These are phyloP conservation scores for Exserohilum rostratum DNA, from an alignment of 2,329 filamentous ascomycete species.

Conservation along the genomic window DNA sequence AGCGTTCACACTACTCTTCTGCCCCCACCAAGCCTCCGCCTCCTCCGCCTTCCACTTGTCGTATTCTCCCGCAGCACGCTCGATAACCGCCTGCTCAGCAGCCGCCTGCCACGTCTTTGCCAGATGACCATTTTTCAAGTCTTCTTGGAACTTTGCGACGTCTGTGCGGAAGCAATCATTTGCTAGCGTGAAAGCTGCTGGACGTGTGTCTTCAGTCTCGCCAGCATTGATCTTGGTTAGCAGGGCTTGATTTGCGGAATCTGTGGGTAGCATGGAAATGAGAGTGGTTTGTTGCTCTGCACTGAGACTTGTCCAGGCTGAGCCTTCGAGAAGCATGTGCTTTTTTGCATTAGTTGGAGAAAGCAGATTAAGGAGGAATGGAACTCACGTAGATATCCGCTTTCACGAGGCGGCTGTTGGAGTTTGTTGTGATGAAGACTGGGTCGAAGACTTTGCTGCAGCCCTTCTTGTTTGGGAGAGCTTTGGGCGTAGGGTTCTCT, in stretches of 20 bases:
- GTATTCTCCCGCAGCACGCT: slow-evolving; percentile 61
- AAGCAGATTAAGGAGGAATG: no score
- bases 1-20: slow-evolving; percentile 52
- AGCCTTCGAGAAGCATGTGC: slow-evolving; percentile 40
- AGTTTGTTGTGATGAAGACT: slow-evolving; percentile 39
- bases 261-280: slow-evolving; percentile 32
- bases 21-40: slow-evolving; percentile 64
- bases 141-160: slow-evolving; percentile 61
- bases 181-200: slow-evolving; percentile 30
- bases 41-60: slow-evolving; percentile 62
- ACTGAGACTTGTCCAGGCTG: slow-evolving; percentile 39
- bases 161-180: slow-evolving; percentile 59
- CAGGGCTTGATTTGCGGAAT: slow-evolving; percentile 20
- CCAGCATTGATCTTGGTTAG: slow-evolving; percentile 20
- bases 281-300: slow-evolving; percentile 27
- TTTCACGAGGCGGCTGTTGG: slow-evolving; percentile 37
- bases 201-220: slow-evolving; percentile 23
- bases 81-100: slow-evolving; percentile 59
- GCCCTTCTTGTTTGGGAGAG: slow-evolving; percentile 13
- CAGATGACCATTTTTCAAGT: slow-evolving; percentile 62
- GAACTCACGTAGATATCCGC: slow-evolving; percentile 39
- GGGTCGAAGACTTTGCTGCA: slow-evolving; percentile 38
- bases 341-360: slow-evolving; percentile 10
- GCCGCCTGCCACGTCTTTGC: slow-evolving; percentile 63
- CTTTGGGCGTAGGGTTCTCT: slow-evolving; percentile 14